Percentiles rank a stretch among this genome's conserved stretches.
These are phyloP conservation scores for Polyporus arcularius DNA, from an alignment of 768 basidiomycete genomes.

Conservation along the genomic window DNA sequence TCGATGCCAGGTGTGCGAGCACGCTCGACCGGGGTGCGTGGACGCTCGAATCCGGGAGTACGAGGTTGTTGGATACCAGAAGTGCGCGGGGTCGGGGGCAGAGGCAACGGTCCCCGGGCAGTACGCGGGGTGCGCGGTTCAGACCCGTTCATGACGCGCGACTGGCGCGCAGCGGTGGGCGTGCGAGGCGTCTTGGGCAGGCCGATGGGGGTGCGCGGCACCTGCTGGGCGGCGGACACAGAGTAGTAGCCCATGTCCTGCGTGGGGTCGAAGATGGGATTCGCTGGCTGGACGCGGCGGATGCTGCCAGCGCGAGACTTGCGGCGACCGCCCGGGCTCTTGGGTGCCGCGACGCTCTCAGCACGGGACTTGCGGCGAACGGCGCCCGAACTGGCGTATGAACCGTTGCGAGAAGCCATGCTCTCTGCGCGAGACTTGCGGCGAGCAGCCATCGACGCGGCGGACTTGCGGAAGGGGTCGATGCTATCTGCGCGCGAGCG, in stretches of 20 bases:
- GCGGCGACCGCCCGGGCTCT: conserved; percentile 5
- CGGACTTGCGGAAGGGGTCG: conserved; percentile 18
- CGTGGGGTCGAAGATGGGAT: background rate
- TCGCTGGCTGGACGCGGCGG: conserved; percentile 1
- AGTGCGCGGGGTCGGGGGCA: background rate
- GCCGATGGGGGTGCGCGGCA: conserved; percentile 1
- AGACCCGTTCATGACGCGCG: background rate
- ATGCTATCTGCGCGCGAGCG: conserved; percentile 18
- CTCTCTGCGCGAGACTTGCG: background rate
- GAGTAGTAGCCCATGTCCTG: conserved; percentile 2
- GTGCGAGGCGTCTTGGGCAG: conserved; percentile 14
- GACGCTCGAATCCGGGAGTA: background rate
- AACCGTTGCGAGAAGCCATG: background rate
- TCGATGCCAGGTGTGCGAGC: background rate
- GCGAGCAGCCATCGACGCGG: conserved; percentile 1
- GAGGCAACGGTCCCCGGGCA: background rate
- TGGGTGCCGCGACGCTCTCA: conserved; percentile 4
- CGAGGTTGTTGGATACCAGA: background rate
- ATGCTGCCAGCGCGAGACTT: conserved; percentile 1
- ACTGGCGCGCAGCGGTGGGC: conserved; percentile 13
- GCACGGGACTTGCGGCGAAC: conserved; percentile 1
- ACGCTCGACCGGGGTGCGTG: background rate
- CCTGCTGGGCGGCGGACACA: background rate
- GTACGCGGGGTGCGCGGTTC: background rate
- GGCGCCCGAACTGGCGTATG: background rate